phyloP scores from a whole-genome alignment of 2,329 filamentous ascomycete genomes.

The Aspergillus amoenus region DNA sequence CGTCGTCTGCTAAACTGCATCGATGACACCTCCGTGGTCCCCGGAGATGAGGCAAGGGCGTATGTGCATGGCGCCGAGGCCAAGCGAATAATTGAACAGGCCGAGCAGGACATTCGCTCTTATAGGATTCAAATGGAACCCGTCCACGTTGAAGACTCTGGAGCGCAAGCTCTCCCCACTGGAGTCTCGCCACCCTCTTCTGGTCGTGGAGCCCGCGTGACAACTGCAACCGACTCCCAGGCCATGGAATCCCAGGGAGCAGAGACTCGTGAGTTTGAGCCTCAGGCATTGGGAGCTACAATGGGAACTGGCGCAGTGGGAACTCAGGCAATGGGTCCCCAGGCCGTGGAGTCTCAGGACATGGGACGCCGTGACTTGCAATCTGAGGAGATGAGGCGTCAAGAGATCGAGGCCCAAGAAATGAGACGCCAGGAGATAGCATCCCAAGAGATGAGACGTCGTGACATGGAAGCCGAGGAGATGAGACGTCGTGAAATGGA shows the following conservation, averaged over 20 bases:
- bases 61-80: slow-evolving; percentile 69
- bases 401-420: no score
- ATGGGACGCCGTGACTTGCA: no score
- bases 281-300: no score
- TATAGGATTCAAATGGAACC: slow-evolving; percentile 65
- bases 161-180: slow-evolving; percentile 48
- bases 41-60: slow-evolving; percentile 71
- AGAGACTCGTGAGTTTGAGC: not conserved
- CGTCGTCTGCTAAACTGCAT: slow-evolving; percentile 80
- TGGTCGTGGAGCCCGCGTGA: slow-evolving; percentile 9
- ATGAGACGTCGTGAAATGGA: no score
- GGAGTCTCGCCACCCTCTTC: slow-evolving; percentile 37
- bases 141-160: slow-evolving; percentile 40
- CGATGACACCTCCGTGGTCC: slow-evolving; percentile 85
- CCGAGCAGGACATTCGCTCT: slow-evolving; percentile 79
- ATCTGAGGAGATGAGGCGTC: no score
- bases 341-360: no score
- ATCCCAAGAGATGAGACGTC: no score
- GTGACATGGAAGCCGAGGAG: no score
- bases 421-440: no score
- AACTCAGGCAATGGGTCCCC: no score
- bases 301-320: no score
- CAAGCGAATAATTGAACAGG: slow-evolving; percentile 85
- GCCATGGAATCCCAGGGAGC: not conserved
- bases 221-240: not conserved